These are phyloP conservation scores for sorghum (Sorghum bicolor) DNA, from an alignment of 176 grass and related monocot species.

Conservation along the genomic window DNA sequence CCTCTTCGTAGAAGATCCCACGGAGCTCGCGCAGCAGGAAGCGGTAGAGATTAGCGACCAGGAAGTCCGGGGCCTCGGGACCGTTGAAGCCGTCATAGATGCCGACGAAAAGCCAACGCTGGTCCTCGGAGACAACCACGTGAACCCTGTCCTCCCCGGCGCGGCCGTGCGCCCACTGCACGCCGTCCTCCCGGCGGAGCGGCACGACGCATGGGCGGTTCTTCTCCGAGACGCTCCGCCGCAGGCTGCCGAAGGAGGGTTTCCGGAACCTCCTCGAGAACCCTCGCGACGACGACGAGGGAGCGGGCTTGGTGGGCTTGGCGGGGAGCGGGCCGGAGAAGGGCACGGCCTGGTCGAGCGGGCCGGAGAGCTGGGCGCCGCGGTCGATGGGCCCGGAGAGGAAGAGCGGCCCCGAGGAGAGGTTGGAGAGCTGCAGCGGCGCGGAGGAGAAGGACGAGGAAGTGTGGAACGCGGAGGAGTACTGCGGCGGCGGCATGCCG, in stretches of 20 bases:
- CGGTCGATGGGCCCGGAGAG: constrained; percentile 78
- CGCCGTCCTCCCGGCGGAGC: constrained; percentile 49
- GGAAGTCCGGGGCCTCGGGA: constrained; percentile 87
- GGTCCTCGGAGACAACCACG: constrained; percentile 85
- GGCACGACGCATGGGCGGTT: constrained; percentile 58
- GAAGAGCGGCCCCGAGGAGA: constrained; percentile 41
- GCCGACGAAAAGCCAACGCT: constrained; percentile 90
- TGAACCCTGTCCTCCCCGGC: constrained; percentile 88
- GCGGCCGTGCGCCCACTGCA: constrained; percentile 91
- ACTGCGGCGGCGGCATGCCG: neutral
- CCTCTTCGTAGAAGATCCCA: constrained; percentile 68
- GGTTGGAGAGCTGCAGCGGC: constrained; percentile 68
- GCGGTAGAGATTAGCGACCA: constrained; percentile 76
- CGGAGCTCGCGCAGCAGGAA: constrained; percentile 61
- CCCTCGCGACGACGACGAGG: constrained; percentile 32
- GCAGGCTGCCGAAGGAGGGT: constrained; percentile 50
- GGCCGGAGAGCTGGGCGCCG: constrained; percentile 66
- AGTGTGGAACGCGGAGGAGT: constrained; percentile 49
- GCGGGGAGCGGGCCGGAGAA: constrained; percentile 75
- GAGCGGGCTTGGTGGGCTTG: constrained; percentile 38
- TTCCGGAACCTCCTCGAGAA: constrained; percentile 58
- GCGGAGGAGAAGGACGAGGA: constrained; percentile 65
- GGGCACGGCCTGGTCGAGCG: constrained; percentile 57
- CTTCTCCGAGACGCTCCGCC: constrained; percentile 66
- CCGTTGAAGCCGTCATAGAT: constrained; percentile 98